Conservation (phyloP, 2,329 filamentous ascomycete genomes). For the Orbilia oligospora region DNA sequence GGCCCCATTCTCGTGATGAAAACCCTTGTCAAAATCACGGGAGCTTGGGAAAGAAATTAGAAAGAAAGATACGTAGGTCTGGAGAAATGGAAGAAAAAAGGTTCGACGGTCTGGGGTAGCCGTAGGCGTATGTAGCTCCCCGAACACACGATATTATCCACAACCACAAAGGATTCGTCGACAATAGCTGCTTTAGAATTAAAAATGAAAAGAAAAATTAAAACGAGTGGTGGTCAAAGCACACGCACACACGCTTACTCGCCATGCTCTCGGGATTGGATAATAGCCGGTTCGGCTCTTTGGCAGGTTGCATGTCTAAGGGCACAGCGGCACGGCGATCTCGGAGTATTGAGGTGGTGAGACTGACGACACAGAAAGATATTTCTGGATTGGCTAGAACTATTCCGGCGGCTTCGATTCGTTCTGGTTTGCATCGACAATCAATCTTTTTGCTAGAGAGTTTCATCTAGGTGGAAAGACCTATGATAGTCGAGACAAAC, state of each 20-base stretch:
- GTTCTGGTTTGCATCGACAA: conserved; percentile 20
- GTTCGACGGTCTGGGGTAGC: conserved; percentile 32
- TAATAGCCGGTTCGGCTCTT: conserved; percentile 61
- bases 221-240: conserved; percentile 55
- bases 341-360: conserved; percentile 53
- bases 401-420: conserved; percentile 37
- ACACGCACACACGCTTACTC: conserved; percentile 47
- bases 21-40: conserved; percentile 24
- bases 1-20: conserved; percentile 9
- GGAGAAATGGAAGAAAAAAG: conserved; percentile 18
- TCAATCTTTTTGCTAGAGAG: conserved; percentile 37
- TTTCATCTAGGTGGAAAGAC: conserved; percentile 40
- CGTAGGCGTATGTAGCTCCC: conserved; percentile 1
- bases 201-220: conserved; percentile 25
- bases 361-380: conserved; percentile 39
- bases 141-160: conserved; percentile 47
- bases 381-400: conserved; percentile 33
- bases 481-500: conserved; percentile 42
- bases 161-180: conserved; percentile 32
- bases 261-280: conserved; percentile 48
- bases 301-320: conserved; percentile 52
- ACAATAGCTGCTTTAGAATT: not conserved
- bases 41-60: not conserved
- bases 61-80: not conserved
- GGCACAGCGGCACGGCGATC: conserved; percentile 55